These are phyloP conservation scores for Zoysia matrella DNA, from an alignment of 202 grass and related monocot species.

Conservation along the genomic window DNA sequence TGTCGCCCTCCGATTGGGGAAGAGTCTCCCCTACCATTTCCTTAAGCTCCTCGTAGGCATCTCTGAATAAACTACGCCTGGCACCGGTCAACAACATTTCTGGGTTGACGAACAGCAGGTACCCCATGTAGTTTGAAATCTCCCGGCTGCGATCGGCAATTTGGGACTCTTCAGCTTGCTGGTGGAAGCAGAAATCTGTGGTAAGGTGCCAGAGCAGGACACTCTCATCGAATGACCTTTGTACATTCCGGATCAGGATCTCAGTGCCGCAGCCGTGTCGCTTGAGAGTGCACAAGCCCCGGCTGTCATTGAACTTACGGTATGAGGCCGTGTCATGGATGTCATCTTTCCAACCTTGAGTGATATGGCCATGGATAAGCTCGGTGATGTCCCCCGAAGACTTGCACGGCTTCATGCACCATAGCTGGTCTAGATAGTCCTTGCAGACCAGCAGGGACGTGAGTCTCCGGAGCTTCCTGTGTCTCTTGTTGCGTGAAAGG, in stretches of 20 bases:
- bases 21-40: no score
- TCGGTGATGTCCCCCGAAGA: no score
- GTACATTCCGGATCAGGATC: background rate
- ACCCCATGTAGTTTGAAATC: background rate
- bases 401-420: background rate
- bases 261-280: no score
- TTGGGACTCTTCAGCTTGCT: background rate
- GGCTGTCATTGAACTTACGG: background rate
- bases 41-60: no score
- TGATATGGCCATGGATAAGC: no score
- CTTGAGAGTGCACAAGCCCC: background rate
- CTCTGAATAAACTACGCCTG: no score
- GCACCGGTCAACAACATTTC: no score
- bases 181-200: background rate
- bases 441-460: background rate
- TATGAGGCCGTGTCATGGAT: no score
- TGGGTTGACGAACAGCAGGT: no score
- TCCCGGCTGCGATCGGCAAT: background rate
- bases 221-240: background rate
- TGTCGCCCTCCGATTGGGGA: no score
- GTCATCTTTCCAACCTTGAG: no score
- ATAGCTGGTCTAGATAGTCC: background rate
- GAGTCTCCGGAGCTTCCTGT: background rate
- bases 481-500: background rate
- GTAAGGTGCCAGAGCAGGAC: background rate